phyloP scores from a whole-genome alignment of 352 stramenopile genomes.

The Pythium brassicae region DNA sequence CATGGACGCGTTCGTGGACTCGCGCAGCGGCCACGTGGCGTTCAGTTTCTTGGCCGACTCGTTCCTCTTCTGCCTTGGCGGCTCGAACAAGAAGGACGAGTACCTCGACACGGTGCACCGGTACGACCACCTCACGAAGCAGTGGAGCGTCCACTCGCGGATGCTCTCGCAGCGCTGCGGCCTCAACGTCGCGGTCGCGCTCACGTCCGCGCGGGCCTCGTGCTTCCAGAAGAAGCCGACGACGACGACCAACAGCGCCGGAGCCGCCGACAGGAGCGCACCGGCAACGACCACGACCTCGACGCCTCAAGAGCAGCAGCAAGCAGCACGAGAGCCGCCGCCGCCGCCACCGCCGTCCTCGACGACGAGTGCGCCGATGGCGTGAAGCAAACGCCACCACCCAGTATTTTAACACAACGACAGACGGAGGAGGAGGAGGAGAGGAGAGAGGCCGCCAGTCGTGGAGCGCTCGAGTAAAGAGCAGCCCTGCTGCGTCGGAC shows the following conservation, averaged over 20 bases:
- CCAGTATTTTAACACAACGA: neutral
- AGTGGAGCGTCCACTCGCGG: conserved; percentile 54
- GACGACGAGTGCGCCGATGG: neutral
- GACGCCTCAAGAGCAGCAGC: neutral
- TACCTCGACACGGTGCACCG: conserved; percentile 65
- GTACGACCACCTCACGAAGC: conserved; percentile 57
- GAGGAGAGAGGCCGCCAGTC: neutral
- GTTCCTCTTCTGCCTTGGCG: conserved; percentile 66
- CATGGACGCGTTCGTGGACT: conserved; percentile 52
- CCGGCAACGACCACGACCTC: neutral
- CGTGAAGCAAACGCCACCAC: neutral
- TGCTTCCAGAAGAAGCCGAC: conserved; percentile 41
- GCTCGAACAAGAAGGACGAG: conserved; percentile 78
- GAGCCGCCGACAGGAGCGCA: neutral
- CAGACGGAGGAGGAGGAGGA: neutral
- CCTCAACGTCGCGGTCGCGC: conserved; percentile 52
- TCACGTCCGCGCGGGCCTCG: conserved; percentile 25
- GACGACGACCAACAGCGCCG: no score
- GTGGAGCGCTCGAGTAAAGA: no score
- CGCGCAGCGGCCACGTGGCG: conserved; percentile 58
- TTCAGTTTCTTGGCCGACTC: conserved; percentile 56
- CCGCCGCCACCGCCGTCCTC: neutral
- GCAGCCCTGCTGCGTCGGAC: no score
- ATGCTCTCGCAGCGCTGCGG: conserved; percentile 63
- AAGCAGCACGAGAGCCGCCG: neutral